Percentiles rank a stretch among this genome's conserved stretches.
Evolutionary conservation across 108 stramenopile genomes (phyloP).

Genomic region (Licmophora abbreviata): DNA sequence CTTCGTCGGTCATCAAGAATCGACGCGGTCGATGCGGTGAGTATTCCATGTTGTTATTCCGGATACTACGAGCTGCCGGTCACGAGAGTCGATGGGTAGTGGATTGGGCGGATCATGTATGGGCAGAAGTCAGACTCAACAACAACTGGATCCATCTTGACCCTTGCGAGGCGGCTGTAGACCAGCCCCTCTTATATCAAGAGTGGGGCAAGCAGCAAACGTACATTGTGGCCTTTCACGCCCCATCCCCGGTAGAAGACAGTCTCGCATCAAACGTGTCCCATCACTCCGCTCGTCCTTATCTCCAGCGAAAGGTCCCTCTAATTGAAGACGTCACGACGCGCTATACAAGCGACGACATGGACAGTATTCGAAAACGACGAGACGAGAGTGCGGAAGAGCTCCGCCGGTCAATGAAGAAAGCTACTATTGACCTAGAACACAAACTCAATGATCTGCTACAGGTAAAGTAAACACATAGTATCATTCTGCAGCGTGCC

Average conservation of each 20-base stretch:
- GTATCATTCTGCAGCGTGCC: too few relatives aligned
- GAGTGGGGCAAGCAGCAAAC: constrained; percentile 68
- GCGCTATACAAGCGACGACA: constrained; percentile 25
- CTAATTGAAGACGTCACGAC: constrained; percentile 37
- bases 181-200: constrained; percentile 48
- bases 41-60: constrained; percentile 50
- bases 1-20: constrained; percentile 23
- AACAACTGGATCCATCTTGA: constrained; percentile 54
- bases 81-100: constrained; percentile 54
- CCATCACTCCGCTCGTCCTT: neutral
- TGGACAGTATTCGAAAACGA: constrained; percentile 21
- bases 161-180: constrained; percentile 63
- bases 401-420: too few relatives aligned
- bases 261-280: neutral
- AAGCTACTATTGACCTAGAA: too few relatives aligned
- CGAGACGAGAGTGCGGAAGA: constrained; percentile 23
- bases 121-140: constrained; percentile 38
- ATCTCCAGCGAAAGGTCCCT: neutral
- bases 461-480: too few relatives aligned
- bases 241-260: constrained; percentile 6
- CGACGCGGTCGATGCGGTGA: constrained; percentile 54
- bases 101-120: constrained; percentile 70
- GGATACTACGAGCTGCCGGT: constrained; percentile 39
- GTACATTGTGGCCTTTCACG: constrained; percentile 50
- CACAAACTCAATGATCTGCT: too few relatives aligned